Conservation (phyloP, 2,329 filamentous ascomycete genomes). For the Fusarium buharicum region DNA sequence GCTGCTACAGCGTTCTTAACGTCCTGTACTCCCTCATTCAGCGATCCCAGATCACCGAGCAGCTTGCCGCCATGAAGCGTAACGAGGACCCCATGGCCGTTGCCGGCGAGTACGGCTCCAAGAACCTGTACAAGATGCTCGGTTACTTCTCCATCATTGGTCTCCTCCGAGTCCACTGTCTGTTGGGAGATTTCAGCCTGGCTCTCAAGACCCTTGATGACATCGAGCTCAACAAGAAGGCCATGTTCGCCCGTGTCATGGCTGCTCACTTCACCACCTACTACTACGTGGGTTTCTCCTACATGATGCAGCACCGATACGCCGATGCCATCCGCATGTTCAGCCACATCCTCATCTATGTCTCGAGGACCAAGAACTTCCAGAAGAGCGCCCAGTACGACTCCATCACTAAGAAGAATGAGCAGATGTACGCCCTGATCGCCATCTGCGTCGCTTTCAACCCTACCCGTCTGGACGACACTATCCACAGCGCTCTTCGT, state of each 20-base stretch:
- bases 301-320: slow-evolving; percentile 99
- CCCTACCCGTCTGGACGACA: slow-evolving; percentile 96
- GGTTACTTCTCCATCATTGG: slow-evolving; percentile 99
- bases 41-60: slow-evolving; percentile 96
- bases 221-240: slow-evolving; percentile 99
- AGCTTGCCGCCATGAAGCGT: slow-evolving; percentile 92
- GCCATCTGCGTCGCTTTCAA: slow-evolving; percentile 99
- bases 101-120: slow-evolving; percentile 93
- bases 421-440: slow-evolving; percentile 99
- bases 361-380: slow-evolving; percentile 99
- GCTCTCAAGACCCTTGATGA: slow-evolving; percentile 99
- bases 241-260: slow-evolving; percentile 99
- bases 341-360: slow-evolving; percentile 99
- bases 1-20: slow-evolving; percentile 99
- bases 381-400: slow-evolving; percentile 99
- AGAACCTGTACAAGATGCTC: slow-evolving; percentile 96
- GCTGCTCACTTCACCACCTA: slow-evolving; percentile 99
- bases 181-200: slow-evolving; percentile 97
- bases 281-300: slow-evolving; percentile 99
- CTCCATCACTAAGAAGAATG: slow-evolving; percentile 99
- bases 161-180: slow-evolving; percentile 92
- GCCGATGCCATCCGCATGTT: slow-evolving; percentile 99
- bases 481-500: slow-evolving; percentile 95
- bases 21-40: slow-evolving; percentile 99
- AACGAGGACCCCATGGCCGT: slow-evolving; percentile 89